Conservation (phyloP, 495 filamentous ascomycete genomes). For the Hyaloscypha bicolor region DNA sequence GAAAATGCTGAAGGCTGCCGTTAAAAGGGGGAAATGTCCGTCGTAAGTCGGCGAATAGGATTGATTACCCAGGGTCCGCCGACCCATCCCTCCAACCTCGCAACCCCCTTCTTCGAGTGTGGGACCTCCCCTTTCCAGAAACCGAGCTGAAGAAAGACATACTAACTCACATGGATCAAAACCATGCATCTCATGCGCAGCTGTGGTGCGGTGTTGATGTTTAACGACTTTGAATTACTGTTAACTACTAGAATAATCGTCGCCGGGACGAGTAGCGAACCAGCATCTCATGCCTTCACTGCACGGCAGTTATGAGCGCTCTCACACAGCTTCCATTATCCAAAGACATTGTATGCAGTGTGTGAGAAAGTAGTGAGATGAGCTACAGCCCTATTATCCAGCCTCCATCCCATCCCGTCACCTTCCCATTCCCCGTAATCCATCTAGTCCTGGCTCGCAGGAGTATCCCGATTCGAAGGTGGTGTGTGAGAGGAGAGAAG, state of each 20-base stretch:
- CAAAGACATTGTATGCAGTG: constrained; percentile 12
- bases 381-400: constrained; percentile 30
- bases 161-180: neutral
- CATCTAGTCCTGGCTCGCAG: constrained; percentile 27
- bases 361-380: constrained; percentile 35
- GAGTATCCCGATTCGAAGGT: constrained; percentile 22
- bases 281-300: constrained; percentile 33
- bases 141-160: constrained; percentile 15
- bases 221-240: constrained; percentile 29
- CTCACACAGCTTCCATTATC: constrained; percentile 21
- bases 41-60: neutral
- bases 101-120: neutral
- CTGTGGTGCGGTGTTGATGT: neutral
- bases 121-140: constrained; percentile 11
- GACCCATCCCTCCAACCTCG: neutral
- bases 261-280: constrained; percentile 20
- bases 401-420: neutral
- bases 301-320: constrained; percentile 25
- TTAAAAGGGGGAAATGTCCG: neutral
- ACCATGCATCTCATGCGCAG: neutral
- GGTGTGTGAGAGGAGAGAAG: constrained; percentile 14
- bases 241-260: constrained; percentile 30
- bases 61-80: neutral
- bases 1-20: neutral
- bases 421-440: constrained; percentile 10